Conservation (phyloP, 345 rosid species). For the Clausena lansium region DNA sequence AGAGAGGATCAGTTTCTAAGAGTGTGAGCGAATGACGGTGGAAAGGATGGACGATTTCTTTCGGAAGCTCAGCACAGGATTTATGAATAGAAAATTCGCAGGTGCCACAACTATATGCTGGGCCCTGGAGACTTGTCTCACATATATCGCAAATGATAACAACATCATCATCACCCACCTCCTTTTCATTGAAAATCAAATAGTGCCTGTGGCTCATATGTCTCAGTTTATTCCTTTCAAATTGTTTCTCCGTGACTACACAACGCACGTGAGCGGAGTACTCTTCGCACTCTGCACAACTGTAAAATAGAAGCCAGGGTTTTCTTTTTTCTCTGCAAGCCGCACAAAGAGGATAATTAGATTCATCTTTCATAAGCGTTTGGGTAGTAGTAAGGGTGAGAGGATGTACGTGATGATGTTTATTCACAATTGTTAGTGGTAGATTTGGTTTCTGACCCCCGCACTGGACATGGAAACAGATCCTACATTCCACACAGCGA, state of each 20-base stretch:
- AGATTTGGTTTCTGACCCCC: not conserved
- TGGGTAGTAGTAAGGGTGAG: not conserved
- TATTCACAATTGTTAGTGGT: not conserved
- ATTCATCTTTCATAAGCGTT: too few species aligned
- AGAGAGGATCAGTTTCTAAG: too few species aligned
- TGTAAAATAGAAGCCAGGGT: not conserved
- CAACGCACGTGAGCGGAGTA: not conserved
- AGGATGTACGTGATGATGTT: not conserved
- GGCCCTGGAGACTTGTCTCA: not conserved
- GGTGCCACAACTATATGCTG: not conserved
- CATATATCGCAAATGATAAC: not conserved
- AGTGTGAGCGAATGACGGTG: too few species aligned
- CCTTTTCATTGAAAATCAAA: not conserved
- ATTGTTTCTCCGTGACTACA: not conserved
- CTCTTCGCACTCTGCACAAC: not conserved
- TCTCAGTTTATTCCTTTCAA: not conserved
- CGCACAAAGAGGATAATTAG: too few species aligned
- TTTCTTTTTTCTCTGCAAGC: not conserved
- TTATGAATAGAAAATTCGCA: too few species aligned
- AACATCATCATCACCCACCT: not conserved
- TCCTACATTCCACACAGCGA: too few species aligned
- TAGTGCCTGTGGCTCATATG: not conserved
- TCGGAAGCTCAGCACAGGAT: too few species aligned
- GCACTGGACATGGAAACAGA: not conserved
- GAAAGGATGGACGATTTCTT: too few species aligned